Evolutionary conservation across 805 yeast species (phyloP).

Genomic region (Vanderwaltozyma polyspora): DNA sequence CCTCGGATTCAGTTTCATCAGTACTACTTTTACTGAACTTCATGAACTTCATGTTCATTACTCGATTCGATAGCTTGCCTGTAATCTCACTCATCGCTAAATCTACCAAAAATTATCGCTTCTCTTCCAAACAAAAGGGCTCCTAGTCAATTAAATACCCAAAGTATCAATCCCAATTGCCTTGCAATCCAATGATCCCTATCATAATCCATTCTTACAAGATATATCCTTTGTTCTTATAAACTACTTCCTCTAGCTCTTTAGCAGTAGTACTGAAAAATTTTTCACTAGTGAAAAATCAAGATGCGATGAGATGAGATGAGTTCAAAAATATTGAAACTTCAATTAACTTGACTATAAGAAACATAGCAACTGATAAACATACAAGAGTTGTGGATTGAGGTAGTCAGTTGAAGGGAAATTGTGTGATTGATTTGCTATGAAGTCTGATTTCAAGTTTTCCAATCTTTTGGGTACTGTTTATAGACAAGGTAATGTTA

Average conservation of each 20-base stretch:
- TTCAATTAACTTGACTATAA: background rate
- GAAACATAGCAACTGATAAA: background rate
- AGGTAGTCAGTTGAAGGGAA: too few species aligned
- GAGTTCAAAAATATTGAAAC: background rate
- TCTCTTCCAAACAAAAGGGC: too few species aligned
- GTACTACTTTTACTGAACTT: conserved; percentile 31
- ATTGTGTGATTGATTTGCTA: too few species aligned
- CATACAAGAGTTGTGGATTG: too few species aligned
- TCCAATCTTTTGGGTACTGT: conserved; percentile 90
- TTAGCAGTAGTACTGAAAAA: background rate
- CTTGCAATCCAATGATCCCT: too few species aligned
- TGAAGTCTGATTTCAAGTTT: conserved; percentile 85
- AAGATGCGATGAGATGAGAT: conserved; percentile 2
- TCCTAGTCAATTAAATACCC: too few species aligned
- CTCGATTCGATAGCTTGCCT: conserved; percentile 48
- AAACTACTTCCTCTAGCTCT: too few species aligned
- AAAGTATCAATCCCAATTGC: too few species aligned
- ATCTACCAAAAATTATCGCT: too few species aligned
- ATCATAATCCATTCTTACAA: too few species aligned
- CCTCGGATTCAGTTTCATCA: conserved; percentile 2
- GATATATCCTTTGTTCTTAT: too few species aligned
- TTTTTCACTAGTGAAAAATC: too few species aligned
- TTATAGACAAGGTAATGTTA: conserved; percentile 81
- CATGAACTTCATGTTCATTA: conserved; percentile 79
- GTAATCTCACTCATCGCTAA: conserved; percentile 8